Base-by-base conservation (phyloP, 306 rosid genomes). In the Lithocarpus polystachyus region DNA sequence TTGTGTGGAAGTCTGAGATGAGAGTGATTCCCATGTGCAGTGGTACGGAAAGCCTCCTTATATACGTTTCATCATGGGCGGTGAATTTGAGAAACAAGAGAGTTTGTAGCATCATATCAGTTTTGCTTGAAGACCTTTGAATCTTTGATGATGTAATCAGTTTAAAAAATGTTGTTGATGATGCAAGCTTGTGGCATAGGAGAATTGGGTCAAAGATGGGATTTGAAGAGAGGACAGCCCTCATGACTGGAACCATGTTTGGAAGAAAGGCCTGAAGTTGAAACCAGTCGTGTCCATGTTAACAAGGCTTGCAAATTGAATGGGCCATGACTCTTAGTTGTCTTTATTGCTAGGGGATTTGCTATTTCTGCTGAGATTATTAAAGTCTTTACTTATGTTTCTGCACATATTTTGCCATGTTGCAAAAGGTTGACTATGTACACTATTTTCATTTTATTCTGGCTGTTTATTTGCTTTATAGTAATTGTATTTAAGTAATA, bases 201-300 rank as follows among this genome's bases (percentile, higher is more conserved):
- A 35, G 40, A 35, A 35, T 35, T 35, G 40, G 40, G 40, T 35
- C 40, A 35, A 35, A 35, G 40, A 35, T 35, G 9, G 40, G 8
- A 35, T 35, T 35, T 35, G 40, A 35, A 35, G 9, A 35, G 40
- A 6, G 40, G 40, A 35, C 9, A 35, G 40, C 9, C 40, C 40
- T 92, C 43, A 89, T 91, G 97, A 77, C 87, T 73, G 91, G 96
- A 68, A 86, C 98, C 13, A 86, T 88, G 96, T 94, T 86, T 54
- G 98, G 96, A 68, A 92, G 94, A 89, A 81, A 75, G 61, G 75
- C 56, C 18, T 92, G 22, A 77, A 72, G 23, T 91, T 52, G 81
- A 75, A 37, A 83, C 79, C 0, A 90, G 92, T 12, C 55, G 20
- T 31, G 89, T 83, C 6, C 89, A 94, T 88, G 94, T 94, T 69